These are phyloP conservation scores for Exophiala spinifera DNA, from an alignment of 2,329 filamentous ascomycete genomes.

Conservation along the genomic window DNA sequence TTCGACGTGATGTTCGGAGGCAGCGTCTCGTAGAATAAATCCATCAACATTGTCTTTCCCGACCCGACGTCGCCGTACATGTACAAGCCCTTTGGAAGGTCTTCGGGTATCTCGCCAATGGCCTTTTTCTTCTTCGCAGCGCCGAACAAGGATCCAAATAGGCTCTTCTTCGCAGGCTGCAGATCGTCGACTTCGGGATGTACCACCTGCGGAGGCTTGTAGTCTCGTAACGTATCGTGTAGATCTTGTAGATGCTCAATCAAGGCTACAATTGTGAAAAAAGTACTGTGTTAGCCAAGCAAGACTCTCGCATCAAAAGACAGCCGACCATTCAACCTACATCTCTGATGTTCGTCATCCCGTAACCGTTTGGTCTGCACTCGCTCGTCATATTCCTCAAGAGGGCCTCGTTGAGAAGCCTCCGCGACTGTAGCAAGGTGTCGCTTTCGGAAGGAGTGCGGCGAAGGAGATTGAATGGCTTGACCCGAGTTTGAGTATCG, in stretches of 20 bases:
- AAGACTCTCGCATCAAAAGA: too few species aligned
- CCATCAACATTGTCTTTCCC: constrained; percentile 99
- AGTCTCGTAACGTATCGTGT: constrained; percentile 74
- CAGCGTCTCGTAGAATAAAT: constrained; percentile 92
- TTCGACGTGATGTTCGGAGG: constrained; percentile 76
- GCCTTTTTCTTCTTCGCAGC: constrained; percentile 49
- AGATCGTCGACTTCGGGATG: constrained; percentile 74
- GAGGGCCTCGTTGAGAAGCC: constrained; percentile 56
- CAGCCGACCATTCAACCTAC: too few species aligned
- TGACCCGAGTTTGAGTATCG: neutral
- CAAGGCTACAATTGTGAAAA: constrained; percentile 73
- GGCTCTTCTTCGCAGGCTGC: constrained; percentile 50
- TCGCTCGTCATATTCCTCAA: constrained; percentile 82
- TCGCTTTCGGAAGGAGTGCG: constrained; percentile 5
- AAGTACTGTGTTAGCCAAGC: too few species aligned
- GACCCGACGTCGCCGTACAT: constrained; percentile 95
- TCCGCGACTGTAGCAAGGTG: constrained; percentile 24
- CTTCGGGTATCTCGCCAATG: constrained; percentile 58
- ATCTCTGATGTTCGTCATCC: constrained; percentile 88
- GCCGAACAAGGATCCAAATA: constrained; percentile 51
- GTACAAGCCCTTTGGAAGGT: constrained; percentile 84
- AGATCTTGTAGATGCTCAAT: constrained; percentile 86
- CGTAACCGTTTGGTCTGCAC: constrained; percentile 70
- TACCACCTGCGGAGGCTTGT: constrained; percentile 69
- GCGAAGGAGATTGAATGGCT: neutral